These are phyloP conservation scores for Erodium trifolium DNA, from an alignment of 441 rosid genomes.

Conservation along the genomic window DNA sequence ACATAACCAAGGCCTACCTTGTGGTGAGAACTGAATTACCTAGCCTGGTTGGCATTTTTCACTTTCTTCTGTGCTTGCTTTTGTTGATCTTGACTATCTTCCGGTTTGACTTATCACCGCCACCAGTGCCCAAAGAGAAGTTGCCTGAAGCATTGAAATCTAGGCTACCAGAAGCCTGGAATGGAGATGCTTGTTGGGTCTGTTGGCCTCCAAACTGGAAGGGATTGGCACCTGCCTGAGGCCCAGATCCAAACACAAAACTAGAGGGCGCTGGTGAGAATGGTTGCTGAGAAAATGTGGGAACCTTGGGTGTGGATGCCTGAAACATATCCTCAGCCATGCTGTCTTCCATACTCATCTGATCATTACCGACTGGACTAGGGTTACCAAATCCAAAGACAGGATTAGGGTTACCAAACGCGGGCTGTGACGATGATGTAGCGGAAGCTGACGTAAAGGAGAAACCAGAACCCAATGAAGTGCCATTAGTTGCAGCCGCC, in stretches of 20 bases:
- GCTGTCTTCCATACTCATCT: conserved; percentile 84
- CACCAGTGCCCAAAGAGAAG: conserved; percentile 73
- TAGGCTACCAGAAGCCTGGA: conserved; percentile 55
- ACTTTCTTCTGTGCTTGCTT: conserved; percentile 45
- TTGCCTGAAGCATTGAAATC: conserved; percentile 66
- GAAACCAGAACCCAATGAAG: conserved; percentile 38
- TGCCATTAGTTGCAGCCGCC: conserved; percentile 20
- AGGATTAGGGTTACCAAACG: conserved; percentile 25
- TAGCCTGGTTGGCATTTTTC: conserved; percentile 11
- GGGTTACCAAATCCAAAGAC: conserved; percentile 34
- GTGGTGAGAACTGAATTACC: no score
- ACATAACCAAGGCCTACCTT: no score
- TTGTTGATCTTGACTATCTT: conserved; percentile 40
- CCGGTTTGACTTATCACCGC: conserved; percentile 61
- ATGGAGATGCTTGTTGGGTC: conserved; percentile 46
- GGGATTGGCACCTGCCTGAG: conserved; percentile 20
- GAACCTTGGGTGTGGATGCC: conserved; percentile 27
- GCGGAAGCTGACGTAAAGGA: conserved; percentile 35
- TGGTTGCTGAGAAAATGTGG: conserved; percentile 48
- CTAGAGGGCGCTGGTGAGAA: conserved; percentile 27
- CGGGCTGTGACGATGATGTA: conserved; percentile 34
- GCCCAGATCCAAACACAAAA: neutral
- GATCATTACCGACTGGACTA: conserved; percentile 33
- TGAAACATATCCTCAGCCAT: conserved; percentile 90
- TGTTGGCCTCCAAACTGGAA: conserved; percentile 66